Conservation (phyloP, 2,329 filamentous ascomycete genomes). For the Septoria linicola region DNA sequence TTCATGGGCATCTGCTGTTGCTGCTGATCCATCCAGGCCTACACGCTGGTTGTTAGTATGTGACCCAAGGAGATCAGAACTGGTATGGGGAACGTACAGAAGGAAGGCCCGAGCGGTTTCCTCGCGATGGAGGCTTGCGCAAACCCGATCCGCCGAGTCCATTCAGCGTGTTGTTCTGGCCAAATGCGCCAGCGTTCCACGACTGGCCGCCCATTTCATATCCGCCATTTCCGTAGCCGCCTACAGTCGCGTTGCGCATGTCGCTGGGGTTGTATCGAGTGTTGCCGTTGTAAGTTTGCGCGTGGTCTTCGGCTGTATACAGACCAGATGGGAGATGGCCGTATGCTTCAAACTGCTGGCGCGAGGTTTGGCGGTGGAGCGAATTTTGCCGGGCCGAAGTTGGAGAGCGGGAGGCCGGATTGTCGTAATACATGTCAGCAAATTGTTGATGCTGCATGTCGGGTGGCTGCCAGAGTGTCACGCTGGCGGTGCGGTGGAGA, state of each 20-base stretch:
- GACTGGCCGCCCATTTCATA: slow-evolving; percentile 72
- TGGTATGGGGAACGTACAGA: slow-evolving; percentile 58
- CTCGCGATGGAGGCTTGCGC: slow-evolving; percentile 55
- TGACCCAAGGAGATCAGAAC: neutral
- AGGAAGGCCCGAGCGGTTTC: slow-evolving; percentile 63
- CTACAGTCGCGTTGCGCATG: slow-evolving; percentile 58
- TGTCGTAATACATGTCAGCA: slow-evolving; percentile 71
- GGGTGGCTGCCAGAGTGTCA: slow-evolving; percentile 15
- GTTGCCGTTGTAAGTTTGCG: slow-evolving; percentile 52
- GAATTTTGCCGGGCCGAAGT: slow-evolving; percentile 66
- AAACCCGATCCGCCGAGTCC: slow-evolving; percentile 31
- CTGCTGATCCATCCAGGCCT: slow-evolving; percentile 64
- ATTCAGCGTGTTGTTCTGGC: slow-evolving; percentile 60
- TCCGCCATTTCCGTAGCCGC: slow-evolving; percentile 61
- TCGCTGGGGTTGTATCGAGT: slow-evolving; percentile 51
- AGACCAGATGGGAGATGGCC: slow-evolving; percentile 65
- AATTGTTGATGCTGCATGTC: slow-evolving; percentile 35
- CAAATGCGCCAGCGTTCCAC: slow-evolving; percentile 76
- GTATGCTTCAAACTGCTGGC: slow-evolving; percentile 71
- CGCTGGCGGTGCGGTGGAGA: slow-evolving; percentile 13
- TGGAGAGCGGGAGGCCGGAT: slow-evolving; percentile 65
- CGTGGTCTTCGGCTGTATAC: slow-evolving; percentile 68
- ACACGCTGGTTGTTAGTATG: slow-evolving; percentile 22
- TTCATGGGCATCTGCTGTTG: slow-evolving; percentile 47
- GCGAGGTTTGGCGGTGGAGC: slow-evolving; percentile 69